Evolutionary conservation across 2,329 filamentous ascomycete species (phyloP), one percentile per base, ranked within the genome.

Genomic region (Neofusicoccum sp.): DNA sequence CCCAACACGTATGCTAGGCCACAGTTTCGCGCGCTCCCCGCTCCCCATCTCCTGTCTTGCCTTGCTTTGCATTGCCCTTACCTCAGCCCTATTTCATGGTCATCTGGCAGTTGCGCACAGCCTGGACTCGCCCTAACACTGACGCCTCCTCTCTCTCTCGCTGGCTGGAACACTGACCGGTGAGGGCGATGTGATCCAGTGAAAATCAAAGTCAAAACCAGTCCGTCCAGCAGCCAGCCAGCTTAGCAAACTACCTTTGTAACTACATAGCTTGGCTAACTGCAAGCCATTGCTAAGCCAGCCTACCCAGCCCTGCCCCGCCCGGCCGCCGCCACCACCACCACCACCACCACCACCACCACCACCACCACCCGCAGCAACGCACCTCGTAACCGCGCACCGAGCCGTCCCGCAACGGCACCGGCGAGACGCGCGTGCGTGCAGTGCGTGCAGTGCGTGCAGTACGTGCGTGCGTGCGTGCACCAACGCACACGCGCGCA

Each of bases 21-120:
- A 28, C 7, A 9, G n/a, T 12, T 31, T 20, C 20, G 34, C 36
- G 31, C 51, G 51, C 51, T 43, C 51, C 51, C 38, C 26, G 51
- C 38, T 28, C 11, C 30, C 40, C 20, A 30, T 34, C n/a, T 54
- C n/a, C 40, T 40, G 20, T 40, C 43, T 33, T 56, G 51, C 51
- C 51, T 40, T 40, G 38, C 38, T n/a, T 56, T 56, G 51, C 51
- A 56, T 56, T 8, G 51, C 51, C 51, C 51, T 56, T 56, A 56
- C 36, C 36, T 56, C 51, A 56, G 51, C 51, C 51, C 51, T 56
- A 56, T 30, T 38, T 38, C 51, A 26, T 31, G 51, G 51, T 56
- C 51, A 56, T 56, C 36, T 56, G 51, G 51, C 51, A 33, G 20
- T 20, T 20, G 20, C 20, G 20, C 20, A 20, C 20, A 20, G 20